Evolutionary conservation across 2,329 filamentous ascomycete species (phyloP), one percentile per base, ranked within the genome.

Genomic region (Fusarium keratoplasticum): DNA sequence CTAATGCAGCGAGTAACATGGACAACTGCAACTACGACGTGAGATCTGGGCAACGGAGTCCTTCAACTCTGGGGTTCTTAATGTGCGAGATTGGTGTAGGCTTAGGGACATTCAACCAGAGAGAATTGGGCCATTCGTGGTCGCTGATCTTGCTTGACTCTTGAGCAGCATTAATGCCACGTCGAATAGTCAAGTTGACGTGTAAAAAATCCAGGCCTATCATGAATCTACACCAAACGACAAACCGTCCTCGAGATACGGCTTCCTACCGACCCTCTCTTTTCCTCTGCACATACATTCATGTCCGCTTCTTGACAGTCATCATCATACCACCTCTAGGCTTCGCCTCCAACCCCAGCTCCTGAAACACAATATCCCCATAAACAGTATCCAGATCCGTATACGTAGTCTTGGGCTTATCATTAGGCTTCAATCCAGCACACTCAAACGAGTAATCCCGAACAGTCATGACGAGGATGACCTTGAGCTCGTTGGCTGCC

Each of bases 401-500:
- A 33, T 79, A 73, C 1, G 40, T 35, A 1, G 73, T 69, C 61
- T 47, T 76, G 1, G 76, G 66, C 40, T 69, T n/a, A 2, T 0
- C 2, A 18, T 71, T 75, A 1, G 69, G 61, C 36, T 60, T 64
- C 27, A 75, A 11, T 4, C 67, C 76, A 2, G 61, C 62, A 20
- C 75, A 78, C 57, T 77, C 70, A 29, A 81, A 80, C 5, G 75
- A 68, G 42, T 78, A 81, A 35, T 76, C 71, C 2, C 77, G 27
- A 2, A 69, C 40, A 1, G 67, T 73, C 62, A 80, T 72, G 14
- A 78, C 59, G 18, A 80, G 33, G 22, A 78, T 66, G 2, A 82
- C 69, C 61, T 79, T 80, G 27, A 84, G 64, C 71, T 84, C 81
- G 14, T 80, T 72, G 69, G 79, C 74, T 1, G 82, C 82, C 29